Percentiles rank a stretch among this genome's conserved stretches.
phyloP scores from a whole-genome alignment of 495 filamentous ascomycete species.

The Bathelium albidoporum region DNA sequence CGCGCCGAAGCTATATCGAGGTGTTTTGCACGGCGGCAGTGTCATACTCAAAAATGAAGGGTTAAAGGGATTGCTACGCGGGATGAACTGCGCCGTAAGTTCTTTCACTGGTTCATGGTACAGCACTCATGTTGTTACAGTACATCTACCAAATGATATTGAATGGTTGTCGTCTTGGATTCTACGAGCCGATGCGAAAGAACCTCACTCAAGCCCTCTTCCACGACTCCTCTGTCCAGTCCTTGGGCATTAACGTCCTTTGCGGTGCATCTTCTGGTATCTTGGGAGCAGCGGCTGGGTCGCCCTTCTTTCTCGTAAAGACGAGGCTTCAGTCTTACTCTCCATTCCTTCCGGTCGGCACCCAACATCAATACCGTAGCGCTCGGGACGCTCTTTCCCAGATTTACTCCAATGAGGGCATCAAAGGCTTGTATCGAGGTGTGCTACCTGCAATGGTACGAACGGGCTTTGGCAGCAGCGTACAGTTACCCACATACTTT shows the following conservation, averaged over 20 bases:
- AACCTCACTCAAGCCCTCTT: slow-evolving; percentile 55
- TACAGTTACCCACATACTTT: slow-evolving; percentile 97
- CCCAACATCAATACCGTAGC: slow-evolving; percentile 85
- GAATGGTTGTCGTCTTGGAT: slow-evolving; percentile 91
- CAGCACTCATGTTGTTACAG: slow-evolving; percentile 27
- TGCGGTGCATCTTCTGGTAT: slow-evolving; percentile 80
- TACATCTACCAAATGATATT: slow-evolving; percentile 96
- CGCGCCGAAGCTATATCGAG: slow-evolving; percentile 76
- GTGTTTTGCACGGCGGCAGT: slow-evolving; percentile 83
- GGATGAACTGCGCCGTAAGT: slow-evolving; percentile 73
- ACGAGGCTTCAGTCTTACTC: slow-evolving; percentile 91
- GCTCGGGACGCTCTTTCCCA: slow-evolving; percentile 69
- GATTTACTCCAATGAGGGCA: slow-evolving; percentile 68
- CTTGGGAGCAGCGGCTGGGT: slow-evolving; percentile 79
- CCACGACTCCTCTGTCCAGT: slow-evolving; percentile 63
- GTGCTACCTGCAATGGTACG: slow-evolving; percentile 93
- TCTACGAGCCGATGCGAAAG: slow-evolving; percentile 89
- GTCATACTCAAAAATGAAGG: slow-evolving; percentile 93
- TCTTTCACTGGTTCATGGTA: slow-evolving; percentile 9
- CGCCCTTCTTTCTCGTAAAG: slow-evolving; percentile 98
- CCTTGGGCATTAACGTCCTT: slow-evolving; percentile 83
- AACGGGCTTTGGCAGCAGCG: slow-evolving; percentile 88
- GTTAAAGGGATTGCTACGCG: slow-evolving; percentile 71
- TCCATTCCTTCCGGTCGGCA: slow-evolving; percentile 88
- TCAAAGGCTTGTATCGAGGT: slow-evolving; percentile 76